Percentiles rank a stretch among this genome's conserved stretches.
phyloP scores from a whole-genome alignment of 331 rosid genomes.

The Prunus yedoensis region DNA sequence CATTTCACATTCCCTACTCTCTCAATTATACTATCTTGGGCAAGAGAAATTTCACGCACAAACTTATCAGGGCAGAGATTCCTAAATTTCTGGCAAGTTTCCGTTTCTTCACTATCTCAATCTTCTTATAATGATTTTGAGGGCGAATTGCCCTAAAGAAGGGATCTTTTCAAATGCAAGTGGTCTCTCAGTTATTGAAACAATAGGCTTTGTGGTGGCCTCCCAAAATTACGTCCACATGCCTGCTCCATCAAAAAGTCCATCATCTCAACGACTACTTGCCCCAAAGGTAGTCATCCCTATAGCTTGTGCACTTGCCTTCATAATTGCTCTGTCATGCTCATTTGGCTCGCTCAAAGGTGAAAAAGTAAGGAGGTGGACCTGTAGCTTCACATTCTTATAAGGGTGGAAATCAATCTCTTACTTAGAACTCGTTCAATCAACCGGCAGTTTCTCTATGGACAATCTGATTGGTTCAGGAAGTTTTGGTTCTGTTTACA shows the following conservation, averaged over 20 bases:
- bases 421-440: background rate
- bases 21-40: too few relatives aligned
- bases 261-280: slow-evolving; percentile 2
- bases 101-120: too few relatives aligned
- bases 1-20: too few relatives aligned
- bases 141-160: background rate
- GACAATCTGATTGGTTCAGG: background rate
- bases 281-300: slow-evolving; percentile 4
- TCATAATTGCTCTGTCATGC: background rate
- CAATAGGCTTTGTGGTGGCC: slow-evolving; percentile 16
- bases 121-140: background rate
- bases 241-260: background rate
- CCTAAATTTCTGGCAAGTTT: background rate
- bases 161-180: background rate
- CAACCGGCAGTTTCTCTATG: background rate
- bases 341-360: background rate
- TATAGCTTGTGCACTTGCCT: background rate
- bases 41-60: background rate
- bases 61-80: background rate
- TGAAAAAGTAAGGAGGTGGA: background rate
- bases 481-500: slow-evolving; percentile 10
- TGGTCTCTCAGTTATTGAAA: slow-evolving; percentile 15
- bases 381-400: background rate
- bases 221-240: background rate
- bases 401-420: background rate